Evolutionary conservation across 164 flowering plant genomes (phyloP).

Genomic region (Protea cynaroides): DNA sequence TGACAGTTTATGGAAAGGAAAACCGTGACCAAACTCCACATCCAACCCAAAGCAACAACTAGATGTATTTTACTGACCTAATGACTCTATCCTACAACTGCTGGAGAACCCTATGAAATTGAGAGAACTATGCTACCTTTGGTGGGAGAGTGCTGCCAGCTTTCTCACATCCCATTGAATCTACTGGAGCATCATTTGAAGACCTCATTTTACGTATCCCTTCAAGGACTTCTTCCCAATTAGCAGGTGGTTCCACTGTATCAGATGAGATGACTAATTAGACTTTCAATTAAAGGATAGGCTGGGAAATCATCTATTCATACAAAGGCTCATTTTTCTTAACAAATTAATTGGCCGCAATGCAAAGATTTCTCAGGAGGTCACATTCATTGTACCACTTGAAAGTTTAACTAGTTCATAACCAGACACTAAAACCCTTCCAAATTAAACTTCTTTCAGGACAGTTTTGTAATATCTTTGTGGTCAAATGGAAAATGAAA

Average conservation of each 20-base stretch:
- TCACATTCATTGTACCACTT: no score
- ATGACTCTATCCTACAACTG: no score
- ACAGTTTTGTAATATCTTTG: neutral
- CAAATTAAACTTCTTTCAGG: neutral
- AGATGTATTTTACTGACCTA: neutral
- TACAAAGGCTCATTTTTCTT: neutral
- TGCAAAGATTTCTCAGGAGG: no score
- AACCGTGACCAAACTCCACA: no score
- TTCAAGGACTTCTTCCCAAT: constrained; percentile 85
- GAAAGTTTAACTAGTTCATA: no score
- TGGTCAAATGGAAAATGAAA: neutral
- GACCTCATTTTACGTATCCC: constrained; percentile 85
- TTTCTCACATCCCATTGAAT: constrained; percentile 95
- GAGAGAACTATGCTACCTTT: constrained; percentile 40
- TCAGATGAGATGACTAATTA: constrained; percentile 4
- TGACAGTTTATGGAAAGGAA: no score
- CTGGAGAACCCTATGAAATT: neutral
- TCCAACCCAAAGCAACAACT: neutral
- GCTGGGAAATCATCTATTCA: neutral
- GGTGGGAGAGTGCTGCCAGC: constrained; percentile 86
- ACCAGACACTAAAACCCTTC: neutral
- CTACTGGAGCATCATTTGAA: constrained; percentile 91
- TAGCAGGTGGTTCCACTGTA: constrained; percentile 55
- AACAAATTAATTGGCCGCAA: no score
- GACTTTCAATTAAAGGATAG: neutral